Conservation (phyloP, 768 basidiomycete species). For the Mrakia hoshinonis region DNA sequence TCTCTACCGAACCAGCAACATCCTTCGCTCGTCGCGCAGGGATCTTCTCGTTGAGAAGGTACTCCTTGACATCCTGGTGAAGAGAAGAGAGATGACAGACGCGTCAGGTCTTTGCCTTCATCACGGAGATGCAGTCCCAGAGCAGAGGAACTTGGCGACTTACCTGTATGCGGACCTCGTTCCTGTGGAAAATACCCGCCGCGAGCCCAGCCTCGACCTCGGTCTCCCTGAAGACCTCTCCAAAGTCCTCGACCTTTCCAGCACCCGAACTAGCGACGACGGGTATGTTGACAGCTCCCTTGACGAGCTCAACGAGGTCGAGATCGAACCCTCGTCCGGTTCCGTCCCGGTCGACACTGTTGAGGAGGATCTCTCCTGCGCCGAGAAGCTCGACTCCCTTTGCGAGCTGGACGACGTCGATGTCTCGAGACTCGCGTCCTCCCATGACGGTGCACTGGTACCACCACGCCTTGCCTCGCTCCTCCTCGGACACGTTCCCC, state of each 20-base stretch:
- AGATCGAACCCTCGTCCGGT: conserved; percentile 85
- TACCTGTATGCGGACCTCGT: conserved; percentile 66
- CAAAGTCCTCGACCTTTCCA: conserved; percentile 70
- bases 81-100: neutral
- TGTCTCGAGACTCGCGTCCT: conserved; percentile 68
- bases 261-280: conserved; percentile 94
- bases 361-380: conserved; percentile 88
- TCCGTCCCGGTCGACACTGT: conserved; percentile 94
- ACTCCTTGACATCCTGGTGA: conserved; percentile 55
- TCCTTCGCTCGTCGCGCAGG: conserved; percentile 31
- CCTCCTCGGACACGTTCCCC: conserved; percentile 44
- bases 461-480: conserved; percentile 82
- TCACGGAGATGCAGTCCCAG: neutral
- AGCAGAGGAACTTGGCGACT: neutral
- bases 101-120: neutral
- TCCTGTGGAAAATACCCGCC: conserved; percentile 92
- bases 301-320: conserved; percentile 68
- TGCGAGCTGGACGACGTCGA: conserved; percentile 87
- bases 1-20: conserved; percentile 13
- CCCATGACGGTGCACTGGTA: conserved; percentile 97
- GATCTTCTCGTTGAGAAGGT: conserved; percentile 36
- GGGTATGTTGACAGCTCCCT: conserved; percentile 69
- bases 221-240: conserved; percentile 72
- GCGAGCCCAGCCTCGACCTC: conserved; percentile 74
- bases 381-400: conserved; percentile 81